Percentiles rank a stretch among this genome's conserved stretches.
These are phyloP conservation scores for Colletotrichum simmondsii DNA, from an alignment of 2,329 filamentous ascomycete genomes.

Conservation along the genomic window DNA sequence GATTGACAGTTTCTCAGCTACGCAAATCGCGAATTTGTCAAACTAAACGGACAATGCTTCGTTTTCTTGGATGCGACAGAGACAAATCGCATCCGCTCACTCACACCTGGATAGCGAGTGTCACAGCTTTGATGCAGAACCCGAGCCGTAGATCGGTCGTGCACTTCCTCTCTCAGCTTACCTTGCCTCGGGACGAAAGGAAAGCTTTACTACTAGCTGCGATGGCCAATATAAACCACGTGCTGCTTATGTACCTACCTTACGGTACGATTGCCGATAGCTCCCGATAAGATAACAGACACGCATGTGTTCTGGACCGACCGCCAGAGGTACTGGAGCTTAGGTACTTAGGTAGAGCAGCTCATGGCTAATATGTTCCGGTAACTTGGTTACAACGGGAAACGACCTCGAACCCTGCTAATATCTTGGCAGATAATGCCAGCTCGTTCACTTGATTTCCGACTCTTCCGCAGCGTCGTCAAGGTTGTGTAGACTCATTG, in stretches of 20 bases:
- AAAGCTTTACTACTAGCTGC: background rate
- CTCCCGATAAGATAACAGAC: conserved; percentile 19
- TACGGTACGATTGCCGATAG: background rate
- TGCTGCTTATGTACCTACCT: background rate
- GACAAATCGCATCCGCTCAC: background rate
- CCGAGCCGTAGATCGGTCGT: background rate
- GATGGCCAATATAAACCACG: background rate
- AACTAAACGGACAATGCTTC: background rate
- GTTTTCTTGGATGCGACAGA: background rate
- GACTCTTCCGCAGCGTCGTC: background rate
- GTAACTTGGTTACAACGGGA: background rate
- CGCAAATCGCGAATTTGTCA: background rate
- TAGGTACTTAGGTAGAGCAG: background rate
- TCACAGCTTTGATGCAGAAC: background rate
- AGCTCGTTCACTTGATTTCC: background rate
- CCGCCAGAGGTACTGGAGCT: background rate
- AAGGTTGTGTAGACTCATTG: too few relatives aligned
- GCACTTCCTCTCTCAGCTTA: background rate
- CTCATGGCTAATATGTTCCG: background rate
- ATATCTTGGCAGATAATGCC: background rate
- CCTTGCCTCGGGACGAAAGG: background rate
- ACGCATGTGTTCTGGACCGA: background rate
- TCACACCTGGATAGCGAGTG: background rate
- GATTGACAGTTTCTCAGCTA: background rate
- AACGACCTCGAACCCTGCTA: background rate